Conservation (phyloP, 495 filamentous ascomycete genomes). For the Immersiella caudata region DNA sequence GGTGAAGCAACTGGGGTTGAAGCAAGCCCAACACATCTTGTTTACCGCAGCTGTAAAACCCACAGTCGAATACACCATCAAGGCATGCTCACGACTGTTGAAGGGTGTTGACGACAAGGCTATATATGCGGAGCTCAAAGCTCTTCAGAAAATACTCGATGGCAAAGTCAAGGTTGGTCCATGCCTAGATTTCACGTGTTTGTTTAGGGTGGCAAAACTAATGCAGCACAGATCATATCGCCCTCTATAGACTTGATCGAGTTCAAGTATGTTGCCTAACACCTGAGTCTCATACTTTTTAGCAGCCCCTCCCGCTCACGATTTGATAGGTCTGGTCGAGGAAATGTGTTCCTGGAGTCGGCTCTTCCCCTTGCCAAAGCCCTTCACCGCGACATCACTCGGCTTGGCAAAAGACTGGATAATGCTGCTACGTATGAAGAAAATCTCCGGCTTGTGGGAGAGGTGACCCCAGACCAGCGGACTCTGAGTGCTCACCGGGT, state of each 20-base stretch:
- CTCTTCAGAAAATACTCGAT: slow-evolving; percentile 74
- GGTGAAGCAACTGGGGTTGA: slow-evolving; percentile 61
- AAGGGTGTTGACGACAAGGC: slow-evolving; percentile 69
- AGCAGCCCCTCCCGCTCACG: slow-evolving; percentile 12
- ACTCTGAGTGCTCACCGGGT: slow-evolving; percentile 44
- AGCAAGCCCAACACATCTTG: slow-evolving; percentile 84
- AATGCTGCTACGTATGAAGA: slow-evolving; percentile 71
- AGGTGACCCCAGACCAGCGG: slow-evolving; percentile 39
- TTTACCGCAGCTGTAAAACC: slow-evolving; percentile 88
- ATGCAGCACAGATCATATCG: slow-evolving; percentile 68
- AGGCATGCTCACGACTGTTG: slow-evolving; percentile 77
- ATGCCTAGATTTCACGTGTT: slow-evolving; percentile 4
- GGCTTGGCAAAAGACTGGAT: slow-evolving; percentile 75
- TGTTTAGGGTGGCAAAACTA: background rate
- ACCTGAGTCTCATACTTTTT: background rate
- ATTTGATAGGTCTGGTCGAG: slow-evolving; percentile 71
- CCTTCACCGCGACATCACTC: slow-evolving; percentile 85
- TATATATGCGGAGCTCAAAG: slow-evolving; percentile 65
- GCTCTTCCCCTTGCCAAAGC: slow-evolving; percentile 84
- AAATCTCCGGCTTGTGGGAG: slow-evolving; percentile 52
- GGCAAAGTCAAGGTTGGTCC: slow-evolving; percentile 77
- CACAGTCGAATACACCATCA: slow-evolving; percentile 82
- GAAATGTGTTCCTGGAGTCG: slow-evolving; percentile 92
- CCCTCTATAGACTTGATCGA: slow-evolving; percentile 94
- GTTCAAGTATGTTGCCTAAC: slow-evolving; percentile 62